Conservation (phyloP, 139 green algal species). For the Ettlia oleoabundans region DNA sequence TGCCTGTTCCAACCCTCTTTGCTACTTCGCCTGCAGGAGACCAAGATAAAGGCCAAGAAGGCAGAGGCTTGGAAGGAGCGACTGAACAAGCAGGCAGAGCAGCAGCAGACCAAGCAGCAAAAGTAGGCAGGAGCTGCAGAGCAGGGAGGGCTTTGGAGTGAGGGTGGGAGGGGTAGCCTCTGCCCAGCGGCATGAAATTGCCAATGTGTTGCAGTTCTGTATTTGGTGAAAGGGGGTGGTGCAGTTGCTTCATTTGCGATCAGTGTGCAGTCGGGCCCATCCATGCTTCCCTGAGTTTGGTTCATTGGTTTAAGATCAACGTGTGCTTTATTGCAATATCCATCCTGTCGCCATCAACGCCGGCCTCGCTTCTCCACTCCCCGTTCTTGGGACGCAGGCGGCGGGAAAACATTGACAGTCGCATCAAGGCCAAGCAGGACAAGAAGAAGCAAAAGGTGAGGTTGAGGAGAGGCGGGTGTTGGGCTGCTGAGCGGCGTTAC, state of each 20-base stretch:
- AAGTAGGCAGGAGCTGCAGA: constrained; percentile 71
- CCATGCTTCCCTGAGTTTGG: too few relatives aligned
- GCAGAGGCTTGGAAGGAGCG: constrained; percentile 74
- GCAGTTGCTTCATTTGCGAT: too few relatives aligned
- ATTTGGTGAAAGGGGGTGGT: too few relatives aligned
- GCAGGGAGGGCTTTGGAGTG: too few relatives aligned
- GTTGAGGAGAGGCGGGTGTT: too few relatives aligned
- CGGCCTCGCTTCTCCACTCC: too few relatives aligned
- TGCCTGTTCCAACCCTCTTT: not conserved
- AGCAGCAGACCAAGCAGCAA: constrained; percentile 68
- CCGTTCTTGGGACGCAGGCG: constrained; percentile 53
- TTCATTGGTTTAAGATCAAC: too few relatives aligned
- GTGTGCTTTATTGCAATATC: too few relatives aligned
- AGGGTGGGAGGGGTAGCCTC: not conserved
- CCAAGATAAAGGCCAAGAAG: constrained; percentile 75
- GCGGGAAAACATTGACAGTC: constrained; percentile 69
- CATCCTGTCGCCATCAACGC: too few relatives aligned
- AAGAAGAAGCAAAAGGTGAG: constrained; percentile 79
- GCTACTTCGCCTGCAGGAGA: constrained; percentile 44
- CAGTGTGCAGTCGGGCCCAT: too few relatives aligned
- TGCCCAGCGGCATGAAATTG: not conserved
- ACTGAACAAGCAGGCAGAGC: constrained; percentile 55
- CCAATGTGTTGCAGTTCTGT: not conserved
- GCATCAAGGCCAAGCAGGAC: constrained; percentile 67
- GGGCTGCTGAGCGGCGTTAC: too few relatives aligned